A percentile compares a stretch with the other conserved stretches of the same genome.
These are phyloP conservation scores for Microbotryum silenes-acaulis DNA, from an alignment of 1,284 basidiomycete species.

Conservation along the genomic window DNA sequence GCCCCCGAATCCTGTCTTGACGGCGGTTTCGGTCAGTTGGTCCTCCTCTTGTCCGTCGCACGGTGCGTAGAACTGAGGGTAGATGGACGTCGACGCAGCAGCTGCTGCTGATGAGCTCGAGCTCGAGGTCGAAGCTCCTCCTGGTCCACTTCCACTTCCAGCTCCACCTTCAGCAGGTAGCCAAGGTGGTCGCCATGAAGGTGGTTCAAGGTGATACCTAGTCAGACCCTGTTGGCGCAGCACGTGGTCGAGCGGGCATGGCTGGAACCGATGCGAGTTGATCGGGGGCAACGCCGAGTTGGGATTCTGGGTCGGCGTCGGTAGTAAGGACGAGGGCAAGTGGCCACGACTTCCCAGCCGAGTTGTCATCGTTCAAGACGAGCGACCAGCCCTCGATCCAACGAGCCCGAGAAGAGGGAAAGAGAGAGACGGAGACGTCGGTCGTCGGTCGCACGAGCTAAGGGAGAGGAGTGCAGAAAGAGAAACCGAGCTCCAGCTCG, in stretches of 20 bases:
- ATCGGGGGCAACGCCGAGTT: neutral
- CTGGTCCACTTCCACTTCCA: neutral
- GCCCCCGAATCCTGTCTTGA: conserved; percentile 68
- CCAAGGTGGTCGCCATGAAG: conserved; percentile 29
- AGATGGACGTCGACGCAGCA: conserved; percentile 37
- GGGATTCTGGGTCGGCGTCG: neutral
- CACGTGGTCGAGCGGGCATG: conserved; percentile 15
- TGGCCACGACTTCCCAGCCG: no score
- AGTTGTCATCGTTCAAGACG: no score
- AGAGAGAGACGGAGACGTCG: no score
- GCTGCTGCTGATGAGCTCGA: neutral
- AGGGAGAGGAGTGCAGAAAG: no score
- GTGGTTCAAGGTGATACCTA: conserved; percentile 23
- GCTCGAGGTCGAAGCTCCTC: neutral
- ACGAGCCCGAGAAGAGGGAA: no score
- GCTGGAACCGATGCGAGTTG: conserved; percentile 14
- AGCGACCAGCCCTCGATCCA: no score
- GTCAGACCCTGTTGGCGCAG: conserved; percentile 23
- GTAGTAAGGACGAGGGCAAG: no score
- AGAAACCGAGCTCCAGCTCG: no score
- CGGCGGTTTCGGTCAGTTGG: conserved; percentile 61
- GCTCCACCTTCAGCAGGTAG: neutral
- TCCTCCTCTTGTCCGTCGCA: conserved; percentile 78
- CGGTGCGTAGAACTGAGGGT: conserved; percentile 77
- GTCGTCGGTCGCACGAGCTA: no score